Base-by-base conservation (phyloP, 805 yeast species). In the Phaffomyces antillensis region DNA sequence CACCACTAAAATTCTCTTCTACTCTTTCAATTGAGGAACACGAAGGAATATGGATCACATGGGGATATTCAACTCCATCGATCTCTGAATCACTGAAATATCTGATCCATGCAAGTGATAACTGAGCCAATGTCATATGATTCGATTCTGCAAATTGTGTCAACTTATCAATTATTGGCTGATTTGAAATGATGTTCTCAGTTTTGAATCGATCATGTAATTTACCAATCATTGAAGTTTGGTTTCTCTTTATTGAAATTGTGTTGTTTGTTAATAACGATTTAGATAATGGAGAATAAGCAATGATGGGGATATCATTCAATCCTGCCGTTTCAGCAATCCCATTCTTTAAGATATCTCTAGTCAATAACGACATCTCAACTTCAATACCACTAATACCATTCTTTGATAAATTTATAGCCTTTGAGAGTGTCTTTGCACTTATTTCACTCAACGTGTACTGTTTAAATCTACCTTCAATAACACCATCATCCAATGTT, bases 221-320 rank as follows among this genome's bases (percentile, higher is more conserved):
- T 15, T 48, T 50, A 52, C 87, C 70, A 44, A 79, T 46, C 55
- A 83, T 91, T 36, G 76, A 81, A 37, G 67, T 67, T 12, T 80
- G 76, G 32, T 83, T 56, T 43, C 76, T 81, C 0, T 62, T 55
- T 17, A 64, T 54, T 7, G 72, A 62, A 25, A 63, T 77, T 42
- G 80, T 63, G 31, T 56, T 50, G 45, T 93, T 95, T 4, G 91
- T 81, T 43, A 89, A 70, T 48, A 82, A 67, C 1, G 96, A 96
- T 55, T 86, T 73, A 9, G 89, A 83, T 44, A 89, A 70, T 26
- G 96, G 96, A 28, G 95, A 83, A 64, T 89, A 89, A 23, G 89
- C 86, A 46, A 86, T 70, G 26, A 86, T 68, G 12, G 93, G 83
- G 45, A 89, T 75, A 13, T 70, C 70, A 30, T 72, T 63, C 48